These are phyloP conservation scores for Skeletonema tropicum DNA, from an alignment of 108 stramenopile species.

Conservation along the genomic window DNA sequence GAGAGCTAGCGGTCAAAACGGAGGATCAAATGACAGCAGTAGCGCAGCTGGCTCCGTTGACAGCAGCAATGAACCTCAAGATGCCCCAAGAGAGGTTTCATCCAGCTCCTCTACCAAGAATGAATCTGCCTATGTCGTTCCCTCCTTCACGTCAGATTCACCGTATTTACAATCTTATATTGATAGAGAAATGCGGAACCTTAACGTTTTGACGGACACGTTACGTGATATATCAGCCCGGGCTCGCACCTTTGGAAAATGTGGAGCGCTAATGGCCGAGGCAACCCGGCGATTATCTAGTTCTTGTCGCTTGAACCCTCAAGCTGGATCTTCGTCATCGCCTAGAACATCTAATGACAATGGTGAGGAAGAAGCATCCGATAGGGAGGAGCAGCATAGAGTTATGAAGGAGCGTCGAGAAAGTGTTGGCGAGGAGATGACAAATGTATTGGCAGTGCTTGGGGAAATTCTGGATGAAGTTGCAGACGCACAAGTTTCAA, in stretches of 20 bases:
- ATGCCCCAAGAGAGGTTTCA: not conserved
- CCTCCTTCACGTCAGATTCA: slow-evolving; percentile 82
- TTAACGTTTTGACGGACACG: slow-evolving; percentile 68
- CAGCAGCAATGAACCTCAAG: slow-evolving; percentile 1
- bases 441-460: slow-evolving; percentile 52
- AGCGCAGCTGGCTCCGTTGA: not conserved
- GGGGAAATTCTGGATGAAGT: slow-evolving; percentile 82
- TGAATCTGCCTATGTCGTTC: slow-evolving; percentile 26
- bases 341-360: not conserved
- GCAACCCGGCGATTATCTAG: slow-evolving; percentile 72
- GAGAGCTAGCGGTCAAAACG: slow-evolving; percentile 1
- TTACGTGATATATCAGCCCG: slow-evolving; percentile 76
- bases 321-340: not conserved
- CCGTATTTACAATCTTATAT: slow-evolving; percentile 86
- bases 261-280: slow-evolving; percentile 84
- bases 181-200: slow-evolving; percentile 75
- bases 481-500: slow-evolving; percentile 76
- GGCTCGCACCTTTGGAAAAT: slow-evolving; percentile 82
- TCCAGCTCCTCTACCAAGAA: slow-evolving; percentile 1
- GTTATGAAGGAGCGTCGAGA: slow-evolving; percentile 45
- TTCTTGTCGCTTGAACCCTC: slow-evolving; percentile 68
- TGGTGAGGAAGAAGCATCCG: slow-evolving; percentile 32
- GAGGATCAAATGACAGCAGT: not conserved
- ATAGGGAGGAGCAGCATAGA: slow-evolving; percentile 19
- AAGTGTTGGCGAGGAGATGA: slow-evolving; percentile 80